Conservation (phyloP, 768 basidiomycete genomes). For the Auriculariales sp. region DNA sequence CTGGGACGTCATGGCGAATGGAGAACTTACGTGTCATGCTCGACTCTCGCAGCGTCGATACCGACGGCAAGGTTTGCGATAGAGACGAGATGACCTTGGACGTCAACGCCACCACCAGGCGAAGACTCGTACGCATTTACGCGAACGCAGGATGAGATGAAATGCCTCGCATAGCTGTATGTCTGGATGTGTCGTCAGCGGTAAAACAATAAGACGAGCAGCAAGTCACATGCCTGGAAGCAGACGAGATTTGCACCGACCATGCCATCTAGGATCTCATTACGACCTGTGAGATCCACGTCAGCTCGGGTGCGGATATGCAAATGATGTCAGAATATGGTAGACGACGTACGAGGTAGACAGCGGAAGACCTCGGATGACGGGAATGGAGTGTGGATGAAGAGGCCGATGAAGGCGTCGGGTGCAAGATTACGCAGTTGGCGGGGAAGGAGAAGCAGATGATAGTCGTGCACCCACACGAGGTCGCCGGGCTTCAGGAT, state of each 20-base stretch:
- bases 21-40: conserved; percentile 50
- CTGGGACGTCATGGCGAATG: neutral
- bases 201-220: conserved; percentile 44
- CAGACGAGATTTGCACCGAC: conserved; percentile 91
- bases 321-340: neutral
- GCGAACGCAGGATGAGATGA: conserved; percentile 85
- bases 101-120: conserved; percentile 45
- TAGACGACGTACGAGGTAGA: conserved; percentile 53
- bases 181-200: conserved; percentile 49
- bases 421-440: conserved; percentile 56
- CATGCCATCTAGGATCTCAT: conserved; percentile 95
- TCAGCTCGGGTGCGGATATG: neutral
- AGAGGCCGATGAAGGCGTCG: conserved; percentile 67
- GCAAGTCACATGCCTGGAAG: conserved; percentile 51
- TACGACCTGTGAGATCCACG: conserved; percentile 34
- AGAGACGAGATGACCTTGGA: conserved; percentile 68
- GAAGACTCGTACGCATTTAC: conserved; percentile 91
- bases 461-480: conserved; percentile 92
- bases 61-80: conserved; percentile 91
- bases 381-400: conserved; percentile 97
- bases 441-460: conserved; percentile 80
- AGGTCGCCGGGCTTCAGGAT: conserved; percentile 82
- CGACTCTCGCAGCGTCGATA: conserved; percentile 83
- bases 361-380: conserved; percentile 92
- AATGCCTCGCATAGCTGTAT: conserved; percentile 91